Percentiles rank a stretch among this genome's conserved stretches.
Conservation (phyloP, 352 stramenopile species). For the Globisporangium ultimum region DNA sequence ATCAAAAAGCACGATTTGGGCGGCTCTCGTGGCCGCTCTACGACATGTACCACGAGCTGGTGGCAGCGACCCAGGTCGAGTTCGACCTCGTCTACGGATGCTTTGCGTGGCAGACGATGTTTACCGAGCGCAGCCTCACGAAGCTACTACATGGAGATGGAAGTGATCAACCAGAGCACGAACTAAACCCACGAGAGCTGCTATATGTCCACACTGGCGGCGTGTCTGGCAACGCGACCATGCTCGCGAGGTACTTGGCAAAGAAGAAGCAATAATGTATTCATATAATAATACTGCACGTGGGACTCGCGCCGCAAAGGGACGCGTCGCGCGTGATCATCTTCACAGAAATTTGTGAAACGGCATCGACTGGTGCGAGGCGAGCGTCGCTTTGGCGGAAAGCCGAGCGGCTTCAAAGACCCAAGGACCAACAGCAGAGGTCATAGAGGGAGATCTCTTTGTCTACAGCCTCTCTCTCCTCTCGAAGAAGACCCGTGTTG, state of each 20-base stretch:
- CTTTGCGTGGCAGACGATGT: constrained; percentile 79
- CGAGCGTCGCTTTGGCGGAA: constrained; percentile 3
- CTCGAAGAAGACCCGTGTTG: no score
- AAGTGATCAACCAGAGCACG: no score
- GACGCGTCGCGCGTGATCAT: background rate
- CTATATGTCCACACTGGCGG: constrained; percentile 83
- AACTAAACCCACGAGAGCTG: constrained; percentile 28
- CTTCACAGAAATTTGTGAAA: constrained; percentile 3
- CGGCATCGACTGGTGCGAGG: background rate
- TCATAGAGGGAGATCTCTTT: background rate
- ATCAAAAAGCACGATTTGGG: constrained; percentile 64
- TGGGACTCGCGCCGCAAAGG: background rate
- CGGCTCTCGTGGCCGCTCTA: constrained; percentile 49
- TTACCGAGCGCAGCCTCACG: constrained; percentile 39
- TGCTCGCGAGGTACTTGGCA: constrained; percentile 56
- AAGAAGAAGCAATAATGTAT: constrained; percentile 18
- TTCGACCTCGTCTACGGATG: constrained; percentile 78
- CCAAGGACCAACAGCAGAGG: background rate
- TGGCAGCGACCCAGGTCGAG: constrained; percentile 52
- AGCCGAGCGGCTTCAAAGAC: background rate
- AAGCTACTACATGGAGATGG: constrained; percentile 18
- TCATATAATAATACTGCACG: background rate
- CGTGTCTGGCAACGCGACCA: constrained; percentile 66
- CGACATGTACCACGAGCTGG: constrained; percentile 59
- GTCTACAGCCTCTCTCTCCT: no score